These are phyloP conservation scores for Pyrenophora graminea DNA, from an alignment of 2,329 filamentous ascomycete genomes.

Conservation along the genomic window DNA sequence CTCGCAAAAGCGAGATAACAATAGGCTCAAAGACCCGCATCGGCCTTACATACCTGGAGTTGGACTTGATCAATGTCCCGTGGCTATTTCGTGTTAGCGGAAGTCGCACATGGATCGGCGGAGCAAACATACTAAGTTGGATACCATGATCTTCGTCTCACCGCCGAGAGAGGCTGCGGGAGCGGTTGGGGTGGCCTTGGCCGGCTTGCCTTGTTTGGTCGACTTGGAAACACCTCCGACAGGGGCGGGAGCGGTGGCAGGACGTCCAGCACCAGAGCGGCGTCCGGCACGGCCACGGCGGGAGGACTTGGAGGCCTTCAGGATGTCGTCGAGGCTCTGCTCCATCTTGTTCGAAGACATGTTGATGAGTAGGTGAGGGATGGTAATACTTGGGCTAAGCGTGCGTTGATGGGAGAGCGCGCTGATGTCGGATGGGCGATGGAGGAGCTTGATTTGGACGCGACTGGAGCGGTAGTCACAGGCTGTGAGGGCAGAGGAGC, in stretches of 20 bases:
- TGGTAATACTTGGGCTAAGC: conserved; percentile 18
- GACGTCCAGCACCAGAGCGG: conserved; percentile 53
- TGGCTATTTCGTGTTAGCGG: conserved; percentile 68
- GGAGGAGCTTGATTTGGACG: conserved; percentile 17
- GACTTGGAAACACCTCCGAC: conserved; percentile 86
- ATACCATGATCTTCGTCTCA: conserved; percentile 97
- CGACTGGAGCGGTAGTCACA: conserved; percentile 8
- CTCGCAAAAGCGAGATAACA: conserved; percentile 37
- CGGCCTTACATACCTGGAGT: conserved; percentile 99
- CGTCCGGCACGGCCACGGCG: conserved; percentile 55
- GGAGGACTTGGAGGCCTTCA: conserved; percentile 66
- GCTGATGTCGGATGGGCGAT: conserved; percentile 16
- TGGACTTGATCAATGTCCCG: conserved; percentile 94
- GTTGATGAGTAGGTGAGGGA: conserved; percentile 22
- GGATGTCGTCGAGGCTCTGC: conserved; percentile 95
- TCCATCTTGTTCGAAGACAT: conserved; percentile 75
- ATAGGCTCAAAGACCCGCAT: conserved; percentile 52
- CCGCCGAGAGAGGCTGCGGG: conserved; percentile 62
- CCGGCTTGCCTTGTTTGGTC: conserved; percentile 62
- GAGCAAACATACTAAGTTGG: conserved; percentile 80
- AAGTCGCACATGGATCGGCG: not conserved
- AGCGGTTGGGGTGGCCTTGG: conserved; percentile 67
- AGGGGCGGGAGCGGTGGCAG: conserved; percentile 66
- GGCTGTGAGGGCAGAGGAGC: conserved; percentile 20
- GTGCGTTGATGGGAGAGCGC: conserved; percentile 16